phyloP scores from a whole-genome alignment of 345 rosid species.

The Lepidium aucheri region DNA sequence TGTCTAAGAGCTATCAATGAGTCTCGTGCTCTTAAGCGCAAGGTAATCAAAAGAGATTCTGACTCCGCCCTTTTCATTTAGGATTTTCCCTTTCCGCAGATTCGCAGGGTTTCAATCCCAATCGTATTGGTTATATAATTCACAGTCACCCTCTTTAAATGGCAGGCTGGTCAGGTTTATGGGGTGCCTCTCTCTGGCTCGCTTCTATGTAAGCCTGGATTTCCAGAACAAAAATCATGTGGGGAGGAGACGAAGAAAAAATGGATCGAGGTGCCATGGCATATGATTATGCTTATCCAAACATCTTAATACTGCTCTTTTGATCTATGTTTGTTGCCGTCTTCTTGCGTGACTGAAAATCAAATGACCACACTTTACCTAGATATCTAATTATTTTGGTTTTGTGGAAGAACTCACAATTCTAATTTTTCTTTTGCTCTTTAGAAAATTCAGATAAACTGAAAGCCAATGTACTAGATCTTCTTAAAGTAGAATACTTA shows the following conservation, averaged over 20 bases:
- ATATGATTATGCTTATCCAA: background rate
- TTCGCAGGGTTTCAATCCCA: constrained; percentile 6
- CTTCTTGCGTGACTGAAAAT: background rate
- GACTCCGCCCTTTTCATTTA: constrained; percentile 11
- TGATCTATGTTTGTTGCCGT: background rate
- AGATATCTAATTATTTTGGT: background rate
- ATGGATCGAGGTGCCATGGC: constrained; percentile 87
- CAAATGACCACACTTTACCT: background rate
- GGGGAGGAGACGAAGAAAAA: constrained; percentile 81
- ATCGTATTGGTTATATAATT: background rate
- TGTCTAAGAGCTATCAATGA: constrained; percentile 88
- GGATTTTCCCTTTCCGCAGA: background rate
- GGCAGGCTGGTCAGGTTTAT: constrained; percentile 97
- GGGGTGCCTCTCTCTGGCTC: constrained; percentile 91
- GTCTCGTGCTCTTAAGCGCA: constrained; percentile 94
- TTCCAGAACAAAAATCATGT: constrained; percentile 76
- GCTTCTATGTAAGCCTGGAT: constrained; percentile 70
- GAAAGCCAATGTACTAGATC: background rate
- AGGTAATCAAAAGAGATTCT: constrained; percentile 44
- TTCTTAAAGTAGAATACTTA: background rate
- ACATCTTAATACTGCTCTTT: background rate
- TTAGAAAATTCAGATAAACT: background rate
- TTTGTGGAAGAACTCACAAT: background rate
- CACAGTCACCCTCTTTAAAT: background rate
- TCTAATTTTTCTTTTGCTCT: background rate